Evolutionary conservation across 1,284 basidiomycete species (phyloP).

Genomic region (Stereum hirsutum): DNA sequence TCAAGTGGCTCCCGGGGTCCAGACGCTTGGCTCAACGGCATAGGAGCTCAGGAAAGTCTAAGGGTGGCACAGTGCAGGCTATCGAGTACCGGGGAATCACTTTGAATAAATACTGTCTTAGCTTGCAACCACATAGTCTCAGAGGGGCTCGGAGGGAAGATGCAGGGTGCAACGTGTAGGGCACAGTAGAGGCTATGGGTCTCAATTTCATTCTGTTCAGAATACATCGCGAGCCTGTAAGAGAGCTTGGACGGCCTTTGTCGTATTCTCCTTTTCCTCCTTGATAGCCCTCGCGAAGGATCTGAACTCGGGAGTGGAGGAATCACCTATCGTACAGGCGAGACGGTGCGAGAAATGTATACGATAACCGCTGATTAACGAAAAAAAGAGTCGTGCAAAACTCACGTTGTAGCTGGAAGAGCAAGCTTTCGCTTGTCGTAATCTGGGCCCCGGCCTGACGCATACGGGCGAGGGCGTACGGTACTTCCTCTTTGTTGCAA

Average conservation of each 20-base stretch:
- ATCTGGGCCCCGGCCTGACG: constrained; percentile 69
- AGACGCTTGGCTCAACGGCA: too few species aligned
- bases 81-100: too few species aligned
- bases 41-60: too few species aligned
- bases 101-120: too few species aligned
- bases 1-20: too few species aligned
- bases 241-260: constrained; percentile 24
- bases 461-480: constrained; percentile 56
- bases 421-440: constrained; percentile 74
- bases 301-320: constrained; percentile 64
- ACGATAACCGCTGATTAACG: background rate
- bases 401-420: constrained; percentile 69
- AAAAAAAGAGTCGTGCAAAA: constrained; percentile 5
- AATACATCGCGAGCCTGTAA: constrained; percentile 3
- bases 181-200: too few species aligned
- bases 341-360: constrained; percentile 5
- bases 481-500: constrained; percentile 65
- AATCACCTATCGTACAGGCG: constrained; percentile 38
- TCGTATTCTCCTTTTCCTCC: constrained; percentile 62
- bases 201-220: too few species aligned
- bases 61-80: too few species aligned
- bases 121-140: too few species aligned
- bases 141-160: too few species aligned
- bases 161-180: too few species aligned
- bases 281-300: constrained; percentile 69